Evolutionary conservation across 2,329 filamentous ascomycete species (phyloP), one percentile per base, ranked within the genome.

Genomic region (Pseudogymnoascus sp.): DNA sequence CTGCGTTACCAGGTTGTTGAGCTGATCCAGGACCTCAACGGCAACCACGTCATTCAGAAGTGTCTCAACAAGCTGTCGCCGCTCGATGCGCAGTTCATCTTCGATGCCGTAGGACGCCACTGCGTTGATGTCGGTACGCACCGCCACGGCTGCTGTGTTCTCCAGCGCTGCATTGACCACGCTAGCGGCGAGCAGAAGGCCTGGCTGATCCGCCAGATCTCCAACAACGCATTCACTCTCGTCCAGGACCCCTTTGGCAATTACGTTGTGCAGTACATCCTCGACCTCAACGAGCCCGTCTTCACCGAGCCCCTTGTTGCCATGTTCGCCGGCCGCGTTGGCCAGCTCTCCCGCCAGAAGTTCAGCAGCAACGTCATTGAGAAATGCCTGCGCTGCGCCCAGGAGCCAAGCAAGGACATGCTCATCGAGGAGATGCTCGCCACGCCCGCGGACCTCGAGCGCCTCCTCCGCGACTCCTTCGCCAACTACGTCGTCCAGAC

Each of bases 291-390:
- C 67, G 92, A 99, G 72, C 82, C 88, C 11, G 81, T 80, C 68
- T 97, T 96, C 77, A 97, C 93, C 1, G 89, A 94, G 70, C 93
- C 93, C 3, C 81, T 99, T 41, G 94, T 95, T 65, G 79, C 82
- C 61, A 88, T 87, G 71, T 97, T 99, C 79, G 79, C 83, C 62
- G 88, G 88, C 69, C 82, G 81, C 80, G 90, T 84, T 79, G 89
- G 74, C 71, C 83, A 75, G 76, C 83, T 83, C 14, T 97, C 94
- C 5, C 92, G 92, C 74, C 94, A 99, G 79, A 99, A 99, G 77
- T 99, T 99, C 79, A 97, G 92, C 78, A 97, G 94, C 71, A 99
- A 99, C 70, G 94, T 99, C 63, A 93, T 99, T 66, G 94, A 99
- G 79, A 99, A 99, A 75, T 92, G 90, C 70, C 79, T 97, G 64